phyloP scores from a whole-genome alignment of 331 rosid species.

The Acacia concinna region DNA sequence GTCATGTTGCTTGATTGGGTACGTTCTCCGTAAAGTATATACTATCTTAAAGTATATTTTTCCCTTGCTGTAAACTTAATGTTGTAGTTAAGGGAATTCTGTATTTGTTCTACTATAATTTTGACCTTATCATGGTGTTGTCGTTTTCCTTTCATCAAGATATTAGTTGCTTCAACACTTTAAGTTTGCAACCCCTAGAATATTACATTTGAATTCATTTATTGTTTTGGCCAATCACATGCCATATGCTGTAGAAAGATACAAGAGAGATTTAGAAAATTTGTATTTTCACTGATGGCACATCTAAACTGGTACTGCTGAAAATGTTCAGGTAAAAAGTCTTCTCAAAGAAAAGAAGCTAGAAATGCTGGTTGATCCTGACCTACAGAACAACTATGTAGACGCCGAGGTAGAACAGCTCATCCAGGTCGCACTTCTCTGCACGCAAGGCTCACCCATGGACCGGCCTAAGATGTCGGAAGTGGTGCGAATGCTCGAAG shows the following conservation, averaged over 20 bases:
- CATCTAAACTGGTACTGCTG: conserved; percentile 8
- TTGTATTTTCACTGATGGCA: neutral
- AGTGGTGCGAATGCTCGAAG: conserved; percentile 87
- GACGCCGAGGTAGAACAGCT: conserved; percentile 86
- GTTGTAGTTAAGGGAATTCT: neutral
- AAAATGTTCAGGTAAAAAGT: conserved; percentile 67
- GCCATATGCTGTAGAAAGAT: neutral
- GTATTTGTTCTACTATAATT: neutral
- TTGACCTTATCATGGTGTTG: neutral
- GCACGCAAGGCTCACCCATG: conserved; percentile 90
- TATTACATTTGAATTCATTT: neutral
- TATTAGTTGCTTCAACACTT: neutral
- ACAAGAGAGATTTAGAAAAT: neutral
- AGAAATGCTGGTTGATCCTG: conserved; percentile 91
- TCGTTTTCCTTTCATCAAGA: neutral
- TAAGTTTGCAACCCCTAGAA: neutral
- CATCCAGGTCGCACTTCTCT: conserved; percentile 82
- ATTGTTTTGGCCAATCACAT: neutral
- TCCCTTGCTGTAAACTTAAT: neutral
- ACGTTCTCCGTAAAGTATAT: conserved; percentile 11
- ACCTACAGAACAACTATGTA: conserved; percentile 66
- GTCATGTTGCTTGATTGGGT: conserved; percentile 95
- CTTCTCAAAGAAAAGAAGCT: conserved; percentile 74
- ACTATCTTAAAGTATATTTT: neutral
- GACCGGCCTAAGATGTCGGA: conserved; percentile 90